These are phyloP conservation scores for Hsuehochloa calcarea DNA, from an alignment of 176 grass and related monocot species.

Conservation along the genomic window DNA sequence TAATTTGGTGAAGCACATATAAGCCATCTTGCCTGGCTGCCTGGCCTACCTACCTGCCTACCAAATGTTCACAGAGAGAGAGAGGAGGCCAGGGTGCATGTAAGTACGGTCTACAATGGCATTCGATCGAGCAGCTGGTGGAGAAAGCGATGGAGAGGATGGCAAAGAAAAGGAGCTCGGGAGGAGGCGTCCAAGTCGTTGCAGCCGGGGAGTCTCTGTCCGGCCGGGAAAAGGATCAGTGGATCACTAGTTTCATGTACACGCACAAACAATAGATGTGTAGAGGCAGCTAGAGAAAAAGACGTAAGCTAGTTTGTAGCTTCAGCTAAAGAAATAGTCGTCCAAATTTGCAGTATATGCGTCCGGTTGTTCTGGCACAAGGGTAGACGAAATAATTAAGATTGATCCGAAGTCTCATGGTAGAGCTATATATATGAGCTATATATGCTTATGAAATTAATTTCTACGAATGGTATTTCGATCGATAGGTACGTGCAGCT, in stretches of 20 bases:
- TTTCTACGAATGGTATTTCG: neutral
- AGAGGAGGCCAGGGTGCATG: neutral
- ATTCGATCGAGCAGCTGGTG: slow-evolving; percentile 18
- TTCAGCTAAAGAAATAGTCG: neutral
- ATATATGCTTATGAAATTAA: neutral
- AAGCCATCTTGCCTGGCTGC: neutral
- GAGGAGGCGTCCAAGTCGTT: slow-evolving; percentile 44
- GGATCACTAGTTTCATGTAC: slow-evolving; percentile 17
- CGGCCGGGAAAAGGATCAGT: neutral
- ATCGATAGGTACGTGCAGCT: neutral
- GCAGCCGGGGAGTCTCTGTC: slow-evolving; percentile 46
- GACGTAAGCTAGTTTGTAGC: neutral
- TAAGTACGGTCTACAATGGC: neutral
- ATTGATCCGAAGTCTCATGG: neutral
- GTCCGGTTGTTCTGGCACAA: neutral
- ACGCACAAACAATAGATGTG: slow-evolving; percentile 30
- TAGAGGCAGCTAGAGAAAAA: neutral
- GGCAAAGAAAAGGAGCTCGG: neutral
- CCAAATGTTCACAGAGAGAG: neutral
- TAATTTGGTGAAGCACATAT: neutral
- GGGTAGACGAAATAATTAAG: neutral
- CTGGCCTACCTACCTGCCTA: slow-evolving; percentile 26
- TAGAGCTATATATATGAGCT: neutral
- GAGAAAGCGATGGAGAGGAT: slow-evolving; percentile 34
- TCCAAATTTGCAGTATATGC: neutral